Evolutionary conservation across 768 basidiomycete species (phyloP).

Genomic region (Rhizopogon rudus): DNA sequence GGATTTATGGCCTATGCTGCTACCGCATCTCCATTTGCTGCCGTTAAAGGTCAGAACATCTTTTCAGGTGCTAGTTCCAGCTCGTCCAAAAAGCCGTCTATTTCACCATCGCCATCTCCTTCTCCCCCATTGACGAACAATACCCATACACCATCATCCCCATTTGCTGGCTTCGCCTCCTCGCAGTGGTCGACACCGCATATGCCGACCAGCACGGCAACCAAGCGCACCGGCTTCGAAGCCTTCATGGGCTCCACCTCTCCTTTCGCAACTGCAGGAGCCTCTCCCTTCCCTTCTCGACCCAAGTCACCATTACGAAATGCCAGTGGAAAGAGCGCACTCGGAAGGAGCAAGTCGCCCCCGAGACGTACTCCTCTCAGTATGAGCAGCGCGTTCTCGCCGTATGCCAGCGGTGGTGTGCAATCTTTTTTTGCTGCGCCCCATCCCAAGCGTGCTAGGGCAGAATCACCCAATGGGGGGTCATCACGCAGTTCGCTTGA

Average conservation of each 20-base stretch:
- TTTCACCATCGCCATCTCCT: slow-evolving; percentile 21
- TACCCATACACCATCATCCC: slow-evolving; percentile 16
- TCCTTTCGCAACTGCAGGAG: slow-evolving; percentile 36
- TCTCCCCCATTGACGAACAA: slow-evolving; percentile 16
- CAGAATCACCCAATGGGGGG: slow-evolving; percentile 42
- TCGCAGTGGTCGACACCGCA: slow-evolving; percentile 14
- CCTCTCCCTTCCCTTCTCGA: slow-evolving; percentile 28
- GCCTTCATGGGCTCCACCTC: slow-evolving; percentile 49
- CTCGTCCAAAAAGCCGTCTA: slow-evolving; percentile 23
- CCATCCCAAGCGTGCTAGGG: slow-evolving; percentile 49
- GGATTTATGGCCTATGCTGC: slow-evolving; percentile 84
- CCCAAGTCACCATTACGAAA: slow-evolving; percentile 49
- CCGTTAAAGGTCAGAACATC: slow-evolving; percentile 63
- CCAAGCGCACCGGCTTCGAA: slow-evolving; percentile 53
- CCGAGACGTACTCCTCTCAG: slow-evolving; percentile 37
- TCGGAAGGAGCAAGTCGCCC: slow-evolving; percentile 51
- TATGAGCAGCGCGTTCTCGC: slow-evolving; percentile 52
- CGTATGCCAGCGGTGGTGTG: slow-evolving; percentile 46
- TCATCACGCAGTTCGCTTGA: slow-evolving; percentile 43
- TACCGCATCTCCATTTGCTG: slow-evolving; percentile 65
- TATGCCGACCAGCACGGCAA: slow-evolving; percentile 28
- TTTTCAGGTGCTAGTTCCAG: slow-evolving; percentile 24
- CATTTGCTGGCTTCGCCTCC: slow-evolving; percentile 16
- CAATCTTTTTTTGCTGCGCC: slow-evolving; percentile 44
- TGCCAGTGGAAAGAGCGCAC: slow-evolving; percentile 17